These are phyloP conservation scores for Thinopyrum elongatum DNA, from an alignment of 176 grass and related monocot genomes.

Conservation along the genomic window DNA sequence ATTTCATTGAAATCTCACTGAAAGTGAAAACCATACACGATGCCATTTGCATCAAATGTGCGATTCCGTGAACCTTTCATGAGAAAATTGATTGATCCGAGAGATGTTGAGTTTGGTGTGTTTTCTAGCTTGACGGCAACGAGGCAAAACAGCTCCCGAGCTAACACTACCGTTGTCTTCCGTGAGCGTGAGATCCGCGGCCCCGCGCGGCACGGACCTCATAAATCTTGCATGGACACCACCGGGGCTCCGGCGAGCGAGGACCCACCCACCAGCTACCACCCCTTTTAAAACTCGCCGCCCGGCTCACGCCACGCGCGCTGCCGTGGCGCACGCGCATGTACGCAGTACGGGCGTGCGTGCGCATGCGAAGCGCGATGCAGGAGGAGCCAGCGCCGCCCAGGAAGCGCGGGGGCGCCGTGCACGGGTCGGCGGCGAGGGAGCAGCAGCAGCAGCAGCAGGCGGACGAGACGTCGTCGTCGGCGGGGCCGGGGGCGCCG, in stretches of 20 bases:
- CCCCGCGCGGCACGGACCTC: conserved; percentile 37
- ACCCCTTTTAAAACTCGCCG: neutral
- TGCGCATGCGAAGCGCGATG: neutral
- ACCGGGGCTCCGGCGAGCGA: neutral
- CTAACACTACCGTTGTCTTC: conserved; percentile 5
- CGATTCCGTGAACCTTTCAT: no score
- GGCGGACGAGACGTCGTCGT: neutral
- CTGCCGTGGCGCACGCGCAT: neutral
- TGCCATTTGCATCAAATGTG: no score
- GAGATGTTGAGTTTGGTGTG: neutral
- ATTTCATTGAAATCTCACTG: no score
- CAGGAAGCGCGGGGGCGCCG: conserved; percentile 13
- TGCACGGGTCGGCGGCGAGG: neutral
- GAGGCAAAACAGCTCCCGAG: neutral
- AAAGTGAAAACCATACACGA: no score
- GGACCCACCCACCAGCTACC: neutral
- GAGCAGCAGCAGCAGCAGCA: neutral
- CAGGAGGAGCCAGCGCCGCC: conserved; percentile 12
- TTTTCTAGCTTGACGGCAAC: neutral
- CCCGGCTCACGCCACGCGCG: neutral
- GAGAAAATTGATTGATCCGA: neutral
- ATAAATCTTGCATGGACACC: conserved; percentile 54
- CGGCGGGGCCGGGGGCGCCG: conserved; percentile 33
- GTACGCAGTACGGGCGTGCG: neutral
- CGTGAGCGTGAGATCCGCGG: conserved; percentile 25